phyloP scores from a whole-genome alignment of 2,329 filamentous ascomycete species.

The Xylaria polymorpha region DNA sequence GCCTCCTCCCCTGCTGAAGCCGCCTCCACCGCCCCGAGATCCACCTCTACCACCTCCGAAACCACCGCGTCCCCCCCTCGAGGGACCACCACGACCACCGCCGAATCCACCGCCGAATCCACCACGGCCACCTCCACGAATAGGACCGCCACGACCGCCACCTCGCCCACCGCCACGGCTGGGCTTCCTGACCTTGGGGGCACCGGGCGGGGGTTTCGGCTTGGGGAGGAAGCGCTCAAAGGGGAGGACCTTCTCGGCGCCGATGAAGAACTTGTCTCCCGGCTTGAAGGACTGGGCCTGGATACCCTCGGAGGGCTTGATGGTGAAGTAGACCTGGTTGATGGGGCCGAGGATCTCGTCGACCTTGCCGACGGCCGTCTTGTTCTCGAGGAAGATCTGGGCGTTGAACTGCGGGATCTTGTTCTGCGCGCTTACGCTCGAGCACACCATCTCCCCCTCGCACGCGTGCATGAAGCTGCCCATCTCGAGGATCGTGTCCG shows the following conservation, averaged over 20 bases:
- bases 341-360: conserved; percentile 98
- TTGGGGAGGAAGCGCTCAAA: conserved; percentile 97
- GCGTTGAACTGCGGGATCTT: conserved; percentile 99
- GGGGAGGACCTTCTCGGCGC: conserved; percentile 91
- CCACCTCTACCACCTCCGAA: conserved; percentile 35
- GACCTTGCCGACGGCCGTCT: conserved; percentile 93
- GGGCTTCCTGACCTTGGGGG: conserved; percentile 72
- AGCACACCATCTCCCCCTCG: conserved; percentile 98
- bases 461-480: conserved; percentile 93
- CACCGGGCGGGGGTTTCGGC: conserved; percentile 79
- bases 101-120: conserved; percentile 28
- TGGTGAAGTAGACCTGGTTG: conserved; percentile 98
- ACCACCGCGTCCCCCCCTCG: conserved; percentile 44
- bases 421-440: conserved; percentile 79
- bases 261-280: conserved; percentile 98
- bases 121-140: conserved; percentile 68
- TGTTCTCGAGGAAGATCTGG: conserved; percentile 98
- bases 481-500: conserved; percentile 72
- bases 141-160: conserved; percentile 51
- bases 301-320: conserved; percentile 97
- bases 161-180: conserved; percentile 72
- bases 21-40: conserved; percentile 8
- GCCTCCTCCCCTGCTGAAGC: conserved; percentile 44
- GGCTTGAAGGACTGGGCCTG: conserved; percentile 93
- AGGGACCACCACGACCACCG: conserved; percentile 47